Percentiles rank a stretch among this genome's conserved stretches.
phyloP scores from a whole-genome alignment of 75 land plant genomes.

The Pinus albicaulis region DNA sequence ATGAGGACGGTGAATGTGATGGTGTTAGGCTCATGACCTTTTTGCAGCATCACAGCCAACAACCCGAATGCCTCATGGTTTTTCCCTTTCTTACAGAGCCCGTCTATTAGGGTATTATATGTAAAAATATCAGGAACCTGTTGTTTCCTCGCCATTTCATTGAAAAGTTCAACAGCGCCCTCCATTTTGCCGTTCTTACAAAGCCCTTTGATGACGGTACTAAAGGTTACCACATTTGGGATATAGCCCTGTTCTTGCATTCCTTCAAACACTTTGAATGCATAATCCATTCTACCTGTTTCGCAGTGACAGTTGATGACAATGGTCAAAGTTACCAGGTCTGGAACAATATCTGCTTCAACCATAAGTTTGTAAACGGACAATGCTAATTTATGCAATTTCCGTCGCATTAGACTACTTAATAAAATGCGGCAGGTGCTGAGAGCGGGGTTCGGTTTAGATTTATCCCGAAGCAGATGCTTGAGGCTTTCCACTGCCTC shows the following conservation, averaged over 20 bases:
- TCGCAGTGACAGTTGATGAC: conserved; percentile 48
- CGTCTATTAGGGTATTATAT: conserved; percentile 68
- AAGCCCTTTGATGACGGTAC: conserved; percentile 42
- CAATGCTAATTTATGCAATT: not conserved
- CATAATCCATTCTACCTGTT: conserved; percentile 36
- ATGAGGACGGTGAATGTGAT: conserved; percentile 71
- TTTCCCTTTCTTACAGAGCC: conserved; percentile 50
- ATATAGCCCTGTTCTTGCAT: conserved; percentile 44
- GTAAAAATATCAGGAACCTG: conserved; percentile 52
- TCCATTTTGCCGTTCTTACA: conserved; percentile 41
- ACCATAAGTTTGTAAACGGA: not conserved
- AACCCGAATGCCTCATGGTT: conserved; percentile 38
- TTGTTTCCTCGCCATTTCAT: conserved; percentile 49
- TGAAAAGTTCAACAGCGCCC: conserved; percentile 33
- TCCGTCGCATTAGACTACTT: too few species aligned
- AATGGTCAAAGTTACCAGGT: conserved; percentile 24
- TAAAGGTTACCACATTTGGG: conserved; percentile 42
- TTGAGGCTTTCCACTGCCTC: too few species aligned
- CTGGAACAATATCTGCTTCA: not conserved
- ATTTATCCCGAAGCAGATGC: too few species aligned
- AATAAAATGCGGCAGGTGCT: too few species aligned
- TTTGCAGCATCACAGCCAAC: conserved; percentile 49
- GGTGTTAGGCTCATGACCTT: conserved; percentile 53
- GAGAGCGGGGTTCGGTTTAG: too few species aligned
- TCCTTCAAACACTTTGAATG: conserved; percentile 31